Percentiles rank a stretch among this genome's conserved stretches.
phyloP scores from a whole-genome alignment of 2,329 filamentous ascomycete genomes.

The Aspergillus sojae region DNA sequence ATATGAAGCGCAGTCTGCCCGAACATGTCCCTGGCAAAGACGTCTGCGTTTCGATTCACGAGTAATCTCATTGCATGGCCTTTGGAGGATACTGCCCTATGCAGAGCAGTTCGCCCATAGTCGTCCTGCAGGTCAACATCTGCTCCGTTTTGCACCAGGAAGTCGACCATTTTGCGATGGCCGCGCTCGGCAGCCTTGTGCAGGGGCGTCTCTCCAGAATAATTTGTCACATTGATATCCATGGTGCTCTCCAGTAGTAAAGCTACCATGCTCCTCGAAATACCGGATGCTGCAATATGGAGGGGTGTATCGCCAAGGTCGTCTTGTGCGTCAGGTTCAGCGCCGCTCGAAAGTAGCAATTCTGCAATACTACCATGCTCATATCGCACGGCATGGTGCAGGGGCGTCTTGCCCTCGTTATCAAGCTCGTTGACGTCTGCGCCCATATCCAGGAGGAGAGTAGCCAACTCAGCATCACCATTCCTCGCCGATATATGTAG shows the following conservation, averaged over 20 bases:
- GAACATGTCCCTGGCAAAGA: conserved; percentile 25
- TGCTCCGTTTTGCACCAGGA: conserved; percentile 29
- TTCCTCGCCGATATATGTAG: conserved; percentile 23
- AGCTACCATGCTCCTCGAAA: conserved; percentile 20
- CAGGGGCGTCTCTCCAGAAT: conserved; percentile 30
- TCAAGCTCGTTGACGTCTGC: conserved; percentile 19
- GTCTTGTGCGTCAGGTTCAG: conserved; percentile 29
- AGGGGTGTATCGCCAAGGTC: conserved; percentile 27
- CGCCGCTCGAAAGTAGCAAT: conserved; percentile 26
- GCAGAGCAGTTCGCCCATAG: conserved; percentile 24
- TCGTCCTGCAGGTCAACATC: conserved; percentile 29
- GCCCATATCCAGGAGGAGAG: conserved; percentile 17
- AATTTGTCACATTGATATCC: conserved; percentile 29
- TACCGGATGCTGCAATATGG: conserved; percentile 24
- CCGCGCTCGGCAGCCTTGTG: conserved; percentile 32
- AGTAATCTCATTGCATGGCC: conserved; percentile 26
- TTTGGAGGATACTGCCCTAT: conserved; percentile 22
- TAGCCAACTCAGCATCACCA: conserved; percentile 21
- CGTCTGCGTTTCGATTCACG: conserved; percentile 22
- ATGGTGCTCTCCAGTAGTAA: conserved; percentile 28
- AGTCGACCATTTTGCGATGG: conserved; percentile 29
- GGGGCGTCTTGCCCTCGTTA: conserved; percentile 23
- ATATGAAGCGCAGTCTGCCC: conserved; percentile 28
- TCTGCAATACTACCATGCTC: conserved; percentile 28
- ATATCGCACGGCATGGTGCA: conserved; percentile 25